Evolutionary conservation across 306 rosid genomes (phyloP).

Genomic region (Carpinus viminea): DNA sequence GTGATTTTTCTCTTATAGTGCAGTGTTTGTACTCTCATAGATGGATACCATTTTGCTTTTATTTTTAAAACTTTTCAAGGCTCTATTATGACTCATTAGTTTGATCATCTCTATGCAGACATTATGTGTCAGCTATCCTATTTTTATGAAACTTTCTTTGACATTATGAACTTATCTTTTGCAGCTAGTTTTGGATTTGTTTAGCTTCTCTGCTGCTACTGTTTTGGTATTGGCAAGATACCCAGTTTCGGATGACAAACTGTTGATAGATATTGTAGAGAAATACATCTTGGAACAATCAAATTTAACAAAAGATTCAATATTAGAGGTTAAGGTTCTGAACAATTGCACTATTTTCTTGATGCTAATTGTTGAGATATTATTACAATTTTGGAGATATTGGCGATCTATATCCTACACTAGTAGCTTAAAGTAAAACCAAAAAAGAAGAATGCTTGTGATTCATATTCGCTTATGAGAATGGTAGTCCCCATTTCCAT

Average conservation of each 20-base stretch:
- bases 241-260: slow-evolving; percentile 48
- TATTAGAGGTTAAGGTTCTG: slow-evolving; percentile 71
- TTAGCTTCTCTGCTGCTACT: slow-evolving; percentile 60
- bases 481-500: too few relatives aligned
- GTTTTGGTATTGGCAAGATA: slow-evolving; percentile 58
- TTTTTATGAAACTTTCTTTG: slow-evolving; percentile 25
- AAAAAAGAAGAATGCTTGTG: too few relatives aligned
- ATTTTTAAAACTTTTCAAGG: not conserved
- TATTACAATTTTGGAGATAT: too few relatives aligned
- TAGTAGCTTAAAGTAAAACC: too few relatives aligned
- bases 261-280: slow-evolving; percentile 44
- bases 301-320: slow-evolving; percentile 53
- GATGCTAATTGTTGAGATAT: not conserved
- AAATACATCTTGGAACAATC: slow-evolving; percentile 56
- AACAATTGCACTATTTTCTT: slow-evolving; percentile 13
- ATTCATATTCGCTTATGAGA: too few relatives aligned
- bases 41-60: not conserved
- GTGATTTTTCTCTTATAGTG: not conserved
- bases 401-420: too few relatives aligned
- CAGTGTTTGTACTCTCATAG: not conserved
- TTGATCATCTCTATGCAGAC: slow-evolving; percentile 11
- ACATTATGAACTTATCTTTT: slow-evolving; percentile 25
- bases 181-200: slow-evolving; percentile 75
- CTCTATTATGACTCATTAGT: not conserved
- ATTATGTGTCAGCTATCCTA: slow-evolving; percentile 15